phyloP scores from a whole-genome alignment of 805 yeast species.

The Yarrowia yakushimensis region DNA sequence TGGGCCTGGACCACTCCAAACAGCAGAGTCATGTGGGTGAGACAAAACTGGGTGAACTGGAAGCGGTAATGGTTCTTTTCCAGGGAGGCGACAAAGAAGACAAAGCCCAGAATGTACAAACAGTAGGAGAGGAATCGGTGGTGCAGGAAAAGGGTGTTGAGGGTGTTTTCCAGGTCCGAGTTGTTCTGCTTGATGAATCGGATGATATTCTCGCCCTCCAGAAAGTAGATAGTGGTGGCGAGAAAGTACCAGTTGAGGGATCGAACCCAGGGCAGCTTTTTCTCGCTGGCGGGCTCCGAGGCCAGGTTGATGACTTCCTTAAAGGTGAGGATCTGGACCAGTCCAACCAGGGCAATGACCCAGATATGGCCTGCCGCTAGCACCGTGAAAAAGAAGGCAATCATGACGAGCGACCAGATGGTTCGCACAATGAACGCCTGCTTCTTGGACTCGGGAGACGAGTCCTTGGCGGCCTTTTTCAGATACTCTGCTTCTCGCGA shows the following conservation, averaged over 20 bases:
- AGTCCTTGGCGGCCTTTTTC: constrained; percentile 23
- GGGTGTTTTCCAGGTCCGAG: constrained; percentile 50
- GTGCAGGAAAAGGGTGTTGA: constrained; percentile 63
- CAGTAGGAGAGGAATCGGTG: constrained; percentile 83
- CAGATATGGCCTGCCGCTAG: constrained; percentile 82
- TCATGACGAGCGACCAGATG: constrained; percentile 92
- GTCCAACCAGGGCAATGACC: constrained; percentile 65
- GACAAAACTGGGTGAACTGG: constrained; percentile 91
- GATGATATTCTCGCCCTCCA: constrained; percentile 81
- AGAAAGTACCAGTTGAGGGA: constrained; percentile 91
- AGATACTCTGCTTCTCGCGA: constrained; percentile 21
- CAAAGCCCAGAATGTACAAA: constrained; percentile 80
- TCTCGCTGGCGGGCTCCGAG: constrained; percentile 77
- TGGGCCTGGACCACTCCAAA: constrained; percentile 93
- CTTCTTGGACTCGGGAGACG: constrained; percentile 54
- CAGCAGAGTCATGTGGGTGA: constrained; percentile 88
- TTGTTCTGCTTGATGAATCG: constrained; percentile 54
- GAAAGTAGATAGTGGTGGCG: constrained; percentile 78
- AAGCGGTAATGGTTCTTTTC: constrained; percentile 85
- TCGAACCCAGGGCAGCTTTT: constrained; percentile 75
- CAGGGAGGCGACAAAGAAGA: constrained; percentile 82
- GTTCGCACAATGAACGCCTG: constrained; percentile 85
- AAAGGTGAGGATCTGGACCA: constrained; percentile 78
- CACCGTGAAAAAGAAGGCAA: constrained; percentile 62
- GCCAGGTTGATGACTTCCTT: constrained; percentile 87